Evolutionary conservation across 306 rosid genomes (phyloP).

Genomic region (Potentilla sterilis): DNA sequence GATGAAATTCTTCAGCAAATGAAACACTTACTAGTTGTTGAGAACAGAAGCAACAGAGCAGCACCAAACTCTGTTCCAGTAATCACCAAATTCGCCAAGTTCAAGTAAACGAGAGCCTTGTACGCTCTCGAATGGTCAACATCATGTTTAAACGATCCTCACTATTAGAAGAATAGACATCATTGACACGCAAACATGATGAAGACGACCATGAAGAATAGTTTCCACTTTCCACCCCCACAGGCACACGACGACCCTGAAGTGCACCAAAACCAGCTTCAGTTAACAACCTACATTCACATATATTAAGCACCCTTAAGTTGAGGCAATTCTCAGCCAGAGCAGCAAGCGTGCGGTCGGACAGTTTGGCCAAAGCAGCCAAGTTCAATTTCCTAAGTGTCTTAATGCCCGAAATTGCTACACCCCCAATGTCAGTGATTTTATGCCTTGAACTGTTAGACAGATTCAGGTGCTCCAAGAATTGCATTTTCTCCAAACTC

Average conservation of each 20-base stretch:
- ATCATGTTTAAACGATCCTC: not conserved
- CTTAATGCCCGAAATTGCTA: slow-evolving; percentile 23
- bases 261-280: not conserved
- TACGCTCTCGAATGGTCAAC: not conserved
- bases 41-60: not conserved
- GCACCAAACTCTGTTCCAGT: not conserved
- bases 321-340: slow-evolving; percentile 24
- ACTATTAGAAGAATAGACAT: not conserved
- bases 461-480: slow-evolving; percentile 23
- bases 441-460: not conserved
- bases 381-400: slow-evolving; percentile 25
- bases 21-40: not conserved
- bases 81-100: not conserved
- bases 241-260: not conserved
- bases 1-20: not conserved
- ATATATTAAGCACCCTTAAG: slow-evolving; percentile 10
- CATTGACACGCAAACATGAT: not conserved
- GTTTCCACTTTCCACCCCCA: not conserved
- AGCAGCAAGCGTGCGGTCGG: slow-evolving; percentile 26
- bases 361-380: slow-evolving; percentile 25
- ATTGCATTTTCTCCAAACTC: not conserved
- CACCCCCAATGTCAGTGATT: not conserved
- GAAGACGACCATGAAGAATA: not conserved
- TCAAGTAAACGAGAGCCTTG: no score
- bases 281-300: slow-evolving; percentile 4